Base-by-base conservation (phyloP, 352 stramenopile species). In the Phytopythium litorale region DNA sequence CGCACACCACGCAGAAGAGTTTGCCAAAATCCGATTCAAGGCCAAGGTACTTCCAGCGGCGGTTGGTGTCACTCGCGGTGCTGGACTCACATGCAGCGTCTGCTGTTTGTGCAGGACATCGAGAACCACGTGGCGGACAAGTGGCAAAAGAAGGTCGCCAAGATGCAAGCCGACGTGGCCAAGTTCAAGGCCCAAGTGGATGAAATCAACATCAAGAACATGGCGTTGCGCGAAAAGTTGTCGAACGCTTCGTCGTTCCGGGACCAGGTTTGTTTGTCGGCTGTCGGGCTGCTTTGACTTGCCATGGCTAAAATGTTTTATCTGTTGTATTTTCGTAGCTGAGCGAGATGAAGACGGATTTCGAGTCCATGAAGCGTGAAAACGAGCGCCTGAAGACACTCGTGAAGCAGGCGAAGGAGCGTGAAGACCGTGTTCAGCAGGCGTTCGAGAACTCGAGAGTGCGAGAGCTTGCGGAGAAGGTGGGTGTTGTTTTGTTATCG, bases 201-300 rank as follows among this genome's bases (percentile, higher is more conserved):
- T 43, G 84, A 88, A n/a, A 45, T 90, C 11, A 79, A 79, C 30
- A 55, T 92, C 21, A 96, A 96, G 57, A 96, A 91, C 56, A 76
- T 87, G 32, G 75, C 78, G 13, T 53, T 96, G 37, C 74, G 83
- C 69, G 78, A 92, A 51, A 89, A 88, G 48, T 59, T 96, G 12
- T 67, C 79, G 4, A 87, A 78, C 13, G 76, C 71, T 48, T 83
- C 80, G 13, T 70, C 55, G 6, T 82, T 81, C 58, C 78, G 84
- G 63, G 84, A 96, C 64, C 81, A 94, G 81, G 86, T 94, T 40
- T 12, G 64, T 66, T 2, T 9, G 5, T 53, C 6, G 37, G 28
- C n/a, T 3, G 60, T 45, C 38, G 38, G 6, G 16, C 38, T 45
- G 38, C 4, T 25, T 49, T 18, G 18, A 7, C 42, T 32, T 50